phyloP scores from a whole-genome alignment of 78 protist species.

The Emiliania huxleyi region DNA sequence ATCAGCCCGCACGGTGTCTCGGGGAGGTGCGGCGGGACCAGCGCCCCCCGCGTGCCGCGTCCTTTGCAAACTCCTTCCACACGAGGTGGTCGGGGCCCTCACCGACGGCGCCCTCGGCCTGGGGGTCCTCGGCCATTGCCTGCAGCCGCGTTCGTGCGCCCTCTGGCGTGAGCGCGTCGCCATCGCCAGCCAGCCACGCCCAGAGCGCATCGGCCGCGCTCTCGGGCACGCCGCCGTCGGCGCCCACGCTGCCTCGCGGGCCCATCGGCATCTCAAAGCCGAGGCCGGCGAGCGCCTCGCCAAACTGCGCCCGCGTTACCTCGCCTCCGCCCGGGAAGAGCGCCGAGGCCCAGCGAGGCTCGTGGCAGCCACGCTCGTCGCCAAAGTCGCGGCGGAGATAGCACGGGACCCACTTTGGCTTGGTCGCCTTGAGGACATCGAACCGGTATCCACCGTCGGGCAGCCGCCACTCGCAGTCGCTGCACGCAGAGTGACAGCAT shows the following conservation, averaged over 20 bases:
- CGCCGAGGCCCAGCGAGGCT: not conserved
- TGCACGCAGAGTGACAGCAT: constrained; percentile 1
- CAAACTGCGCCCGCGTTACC: not conserved
- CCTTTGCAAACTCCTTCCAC: not conserved
- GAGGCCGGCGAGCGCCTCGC: not conserved
- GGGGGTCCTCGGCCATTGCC: not conserved
- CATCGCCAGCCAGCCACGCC: not conserved
- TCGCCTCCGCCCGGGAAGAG: not conserved
- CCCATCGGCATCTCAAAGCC: not conserved
- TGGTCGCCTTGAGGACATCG: not conserved
- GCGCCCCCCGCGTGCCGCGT: too few species aligned
- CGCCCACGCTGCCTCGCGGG: not conserved
- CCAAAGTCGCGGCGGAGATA: not conserved
- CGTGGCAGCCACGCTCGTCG: not conserved
- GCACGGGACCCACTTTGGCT: not conserved
- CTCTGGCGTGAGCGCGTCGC: not conserved
- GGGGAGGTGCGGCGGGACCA: too few species aligned
- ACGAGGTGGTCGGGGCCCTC: not conserved
- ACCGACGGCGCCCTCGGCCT: not conserved
- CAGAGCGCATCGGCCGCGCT: not conserved
- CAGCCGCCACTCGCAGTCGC: constrained; percentile 2
- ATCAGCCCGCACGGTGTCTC: too few species aligned
- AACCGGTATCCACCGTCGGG: not conserved
- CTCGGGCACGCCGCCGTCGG: not conserved
- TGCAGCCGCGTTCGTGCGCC: not conserved